Base-by-base conservation (phyloP, 2,329 filamentous ascomycete species). In the Aureobasidium namibiae region DNA sequence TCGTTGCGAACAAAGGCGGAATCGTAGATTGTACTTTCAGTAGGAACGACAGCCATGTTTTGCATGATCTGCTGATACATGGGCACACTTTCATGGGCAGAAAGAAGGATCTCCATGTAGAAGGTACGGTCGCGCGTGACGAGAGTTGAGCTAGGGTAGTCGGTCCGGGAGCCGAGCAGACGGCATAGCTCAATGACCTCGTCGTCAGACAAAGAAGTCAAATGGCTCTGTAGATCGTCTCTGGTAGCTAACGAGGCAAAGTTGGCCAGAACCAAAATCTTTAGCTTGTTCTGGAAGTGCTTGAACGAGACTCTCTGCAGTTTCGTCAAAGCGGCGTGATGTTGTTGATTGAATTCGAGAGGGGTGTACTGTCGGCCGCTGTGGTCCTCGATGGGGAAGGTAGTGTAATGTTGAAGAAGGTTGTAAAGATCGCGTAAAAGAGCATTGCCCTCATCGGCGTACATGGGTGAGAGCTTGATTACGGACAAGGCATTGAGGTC, bases 311-410 rank as follows among this genome's bases (percentile, higher is more conserved):
- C 82, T 61, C 90, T 77, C 72, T 99, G 95, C 56, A 99, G 75
- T 56, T 81, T 85, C n/a, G 87, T 88, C 14, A 99, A 78, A 11
- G 80, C 78, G 39, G 82, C 80, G 72, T 90, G 95, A 71, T 96
- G 91, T 21, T 80, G 80, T 63, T 94, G 88, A 67, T 92, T 92
- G 23, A 89, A 85, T 69, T 91, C 86, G 41, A 85, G 80, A 26
- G 79, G 79, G 56, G 82, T 88, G 60, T 90, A 77, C 69, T 95
- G 89, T 33, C 83, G 80, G 16, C 91, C 92, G 4, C 88, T 91
- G 69, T 95, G 89, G 67, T 97, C 94, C 69, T 97, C 90, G 62
- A 99, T 88, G 0, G 90, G 84, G 67, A 99, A 99, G 67, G 87
- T 80, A 18, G 88, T 86, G 71, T 94, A 99, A 72, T 97, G 94